A percentile compares a stretch with the other conserved stretches of the same genome.
Conservation (phyloP, 116 monocot species). For the Posidonia oceanica region DNA sequence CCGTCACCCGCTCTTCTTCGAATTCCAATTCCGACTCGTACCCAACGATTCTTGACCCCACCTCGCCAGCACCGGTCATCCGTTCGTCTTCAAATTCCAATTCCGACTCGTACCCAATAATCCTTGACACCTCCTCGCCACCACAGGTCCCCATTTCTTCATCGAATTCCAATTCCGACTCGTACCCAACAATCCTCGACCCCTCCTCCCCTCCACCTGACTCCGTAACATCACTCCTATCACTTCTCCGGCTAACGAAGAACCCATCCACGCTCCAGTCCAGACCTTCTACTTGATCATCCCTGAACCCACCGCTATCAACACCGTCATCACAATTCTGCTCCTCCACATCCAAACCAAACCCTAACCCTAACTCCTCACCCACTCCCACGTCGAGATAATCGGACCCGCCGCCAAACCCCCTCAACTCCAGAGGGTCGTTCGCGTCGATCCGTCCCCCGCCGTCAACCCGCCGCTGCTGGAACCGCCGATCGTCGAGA, state of each 20-base stretch:
- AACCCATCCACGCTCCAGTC: neutral
- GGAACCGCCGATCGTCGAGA: neutral
- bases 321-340: neutral
- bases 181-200: slow-evolving; percentile 20
- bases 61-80: neutral
- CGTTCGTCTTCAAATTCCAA: slow-evolving; percentile 17
- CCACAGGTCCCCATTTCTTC: slow-evolving; percentile 2
- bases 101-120: slow-evolving; percentile 30
- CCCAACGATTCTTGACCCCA: slow-evolving; percentile 14
- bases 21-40: slow-evolving; percentile 32
- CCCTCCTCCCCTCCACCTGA: neutral
- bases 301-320: neutral
- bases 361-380: slow-evolving; percentile 1
- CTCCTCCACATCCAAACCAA: neutral
- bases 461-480: neutral
- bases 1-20: slow-evolving; percentile 5
- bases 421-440: neutral
- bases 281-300: neutral
- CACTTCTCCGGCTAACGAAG: neutral
- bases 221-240: neutral
- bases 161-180: slow-evolving; percentile 26
- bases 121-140: neutral
- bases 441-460: neutral
- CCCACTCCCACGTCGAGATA: neutral
- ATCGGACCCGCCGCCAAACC: neutral